Percentiles rank a stretch among this genome's conserved stretches.
Evolutionary conservation across 805 yeast genomes (phyloP).

Genomic region (Candida pseudofarinosa): DNA sequence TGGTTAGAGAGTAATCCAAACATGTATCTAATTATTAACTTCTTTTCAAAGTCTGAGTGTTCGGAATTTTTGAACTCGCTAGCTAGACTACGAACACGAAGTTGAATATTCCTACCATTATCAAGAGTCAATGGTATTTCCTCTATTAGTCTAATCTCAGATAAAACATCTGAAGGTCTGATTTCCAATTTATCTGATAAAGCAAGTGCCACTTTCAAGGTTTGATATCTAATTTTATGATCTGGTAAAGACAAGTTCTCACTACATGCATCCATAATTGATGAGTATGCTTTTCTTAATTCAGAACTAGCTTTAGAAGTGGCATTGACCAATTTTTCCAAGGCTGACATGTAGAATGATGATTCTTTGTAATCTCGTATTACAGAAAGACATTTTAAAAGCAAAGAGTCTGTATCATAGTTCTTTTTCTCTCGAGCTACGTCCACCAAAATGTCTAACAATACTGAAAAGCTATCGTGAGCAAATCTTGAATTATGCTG

Average conservation of each 20-base stretch:
- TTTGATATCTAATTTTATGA: conserved; percentile 44
- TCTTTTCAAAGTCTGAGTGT: conserved; percentile 13
- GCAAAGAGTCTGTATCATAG: not conserved
- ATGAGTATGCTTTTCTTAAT: conserved; percentile 7
- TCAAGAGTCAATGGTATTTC: conserved; percentile 65
- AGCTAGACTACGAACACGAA: conserved; percentile 61
- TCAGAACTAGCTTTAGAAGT: not conserved
- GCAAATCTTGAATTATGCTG: conserved; percentile 19
- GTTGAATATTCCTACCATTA: conserved; percentile 69
- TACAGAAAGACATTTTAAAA: conserved; percentile 5
- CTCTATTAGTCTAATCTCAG: conserved; percentile 59
- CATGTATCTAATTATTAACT: conserved; percentile 30
- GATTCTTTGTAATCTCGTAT: conserved; percentile 30
- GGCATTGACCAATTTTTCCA: conserved; percentile 21
- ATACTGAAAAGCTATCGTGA: conserved; percentile 41
- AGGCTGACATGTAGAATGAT: conserved; percentile 32
- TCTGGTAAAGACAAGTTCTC: conserved; percentile 46
- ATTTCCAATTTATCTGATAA: conserved; percentile 16
- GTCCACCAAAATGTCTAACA: conserved; percentile 22
- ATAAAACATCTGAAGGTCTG: conserved; percentile 38
- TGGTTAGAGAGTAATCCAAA: conserved; percentile 67
- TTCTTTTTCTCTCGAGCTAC: conserved; percentile 6
- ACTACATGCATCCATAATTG: conserved; percentile 11
- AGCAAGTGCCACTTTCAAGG: conserved; percentile 46
- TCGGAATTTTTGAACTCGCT: conserved; percentile 29